Base-by-base conservation (phyloP, 352 stramenopile species). In the Globisporangium heterothallicum region DNA sequence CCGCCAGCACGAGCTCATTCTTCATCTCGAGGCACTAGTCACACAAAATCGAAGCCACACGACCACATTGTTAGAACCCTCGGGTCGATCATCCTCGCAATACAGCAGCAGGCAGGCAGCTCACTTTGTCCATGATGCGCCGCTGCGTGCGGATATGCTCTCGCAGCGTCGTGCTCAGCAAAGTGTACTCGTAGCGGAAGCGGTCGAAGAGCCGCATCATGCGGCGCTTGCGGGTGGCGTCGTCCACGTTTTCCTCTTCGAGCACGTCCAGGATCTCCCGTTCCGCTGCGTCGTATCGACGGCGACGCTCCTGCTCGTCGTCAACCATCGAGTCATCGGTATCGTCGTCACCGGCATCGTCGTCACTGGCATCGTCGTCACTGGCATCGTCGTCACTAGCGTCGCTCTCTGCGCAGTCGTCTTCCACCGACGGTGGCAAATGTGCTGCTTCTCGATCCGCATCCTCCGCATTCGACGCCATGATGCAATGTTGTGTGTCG, bases 131-230 rank as follows among this genome's bases (percentile, higher is more conserved):
- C 68, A 83, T 72, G 34, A 86, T 66, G 38, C 65, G 66, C 19
- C 62, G 74, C 61, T 88, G 77, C 7, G 72, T 35, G 4, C 61
- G 68, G 30, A 88, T 45, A 41, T 63, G 75, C 46, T 84, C 70
- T 34, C 77, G 77, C 44, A 88, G 58, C 22, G 67, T 63, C 7
- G 63, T 57, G 45, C 77, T 88, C 10, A 88, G 58, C 22, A 78
- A 58, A 25, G 64, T 79, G 59, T 86, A 88, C 49, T 88, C 77
- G 41, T 61, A 61, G 5, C 77, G 68, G 52, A 88, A 88, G 26
- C 77, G 70, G 29, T 86, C 77, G 42, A 88, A 88, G 6, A 88
- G 68, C 25, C 74, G 57, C 61, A 79, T 77, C 45, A 87, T 62
- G 41, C 79, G 61, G 10, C 76, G 64, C 59, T 84, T 87, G 48